A percentile compares a stretch with the other conserved stretches of the same genome.
Conservation (phyloP, 139 green algal genomes). For the Volvox reticuliferus region DNA sequence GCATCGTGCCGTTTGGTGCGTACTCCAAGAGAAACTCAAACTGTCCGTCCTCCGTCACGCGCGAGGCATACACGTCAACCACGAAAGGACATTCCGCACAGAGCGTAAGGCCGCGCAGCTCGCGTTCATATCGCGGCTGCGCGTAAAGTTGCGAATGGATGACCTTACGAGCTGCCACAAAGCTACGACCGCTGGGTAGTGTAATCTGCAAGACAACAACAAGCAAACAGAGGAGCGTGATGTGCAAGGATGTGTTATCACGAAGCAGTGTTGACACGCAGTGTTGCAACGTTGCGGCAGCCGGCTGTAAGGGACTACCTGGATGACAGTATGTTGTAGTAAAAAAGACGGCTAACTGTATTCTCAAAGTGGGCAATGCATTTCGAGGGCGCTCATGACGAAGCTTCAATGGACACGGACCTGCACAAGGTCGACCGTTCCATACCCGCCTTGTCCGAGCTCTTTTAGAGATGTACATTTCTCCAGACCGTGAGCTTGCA, state of each 20-base stretch:
- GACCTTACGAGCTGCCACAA: slow-evolving; percentile 23
- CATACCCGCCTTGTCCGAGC: slow-evolving; percentile 34
- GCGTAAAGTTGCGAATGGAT: slow-evolving; percentile 46
- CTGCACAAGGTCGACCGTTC: slow-evolving; percentile 37
- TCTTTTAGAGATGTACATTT: slow-evolving; percentile 24
- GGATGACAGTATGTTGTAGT: too few relatives aligned
- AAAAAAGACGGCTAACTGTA: too few relatives aligned
- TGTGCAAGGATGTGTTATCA: too few relatives aligned
- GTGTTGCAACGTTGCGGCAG: too few relatives aligned
- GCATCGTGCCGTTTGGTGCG: slow-evolving; percentile 24
- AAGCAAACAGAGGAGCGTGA: too few relatives aligned
- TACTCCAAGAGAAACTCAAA: slow-evolving; percentile 45
- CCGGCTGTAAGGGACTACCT: too few relatives aligned
- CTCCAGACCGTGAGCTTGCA: slow-evolving; percentile 13
- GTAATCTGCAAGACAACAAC: not conserved
- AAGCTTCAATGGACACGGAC: not conserved
- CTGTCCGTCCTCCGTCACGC: slow-evolving; percentile 10
- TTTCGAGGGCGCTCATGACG: too few relatives aligned
- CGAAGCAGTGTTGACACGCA: too few relatives aligned
- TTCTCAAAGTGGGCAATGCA: too few relatives aligned
- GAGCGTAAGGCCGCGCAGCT: slow-evolving; percentile 31
- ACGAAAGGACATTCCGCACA: slow-evolving; percentile 37
- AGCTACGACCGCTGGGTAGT: slow-evolving; percentile 25
- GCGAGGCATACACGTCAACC: slow-evolving; percentile 31
- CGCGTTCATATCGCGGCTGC: slow-evolving; percentile 30